These are phyloP conservation scores for Lactarius trivialis DNA, from an alignment of 768 basidiomycete genomes.

Conservation along the genomic window DNA sequence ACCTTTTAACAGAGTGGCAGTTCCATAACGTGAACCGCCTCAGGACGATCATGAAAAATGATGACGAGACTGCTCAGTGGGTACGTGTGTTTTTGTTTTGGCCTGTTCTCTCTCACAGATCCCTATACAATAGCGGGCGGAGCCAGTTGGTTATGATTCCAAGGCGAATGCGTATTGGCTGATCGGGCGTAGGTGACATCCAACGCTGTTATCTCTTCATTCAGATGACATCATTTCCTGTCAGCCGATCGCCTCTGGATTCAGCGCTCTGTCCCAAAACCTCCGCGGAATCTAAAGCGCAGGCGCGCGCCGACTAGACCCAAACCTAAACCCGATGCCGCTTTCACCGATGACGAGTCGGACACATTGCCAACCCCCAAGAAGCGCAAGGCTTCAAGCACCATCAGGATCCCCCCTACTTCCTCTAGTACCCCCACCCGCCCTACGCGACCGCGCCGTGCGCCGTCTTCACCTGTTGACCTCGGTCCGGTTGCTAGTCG, in stretches of 20 bases:
- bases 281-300: constrained; percentile 36
- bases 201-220: background rate
- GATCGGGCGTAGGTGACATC: constrained; percentile 57
- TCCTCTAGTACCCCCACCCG: constrained; percentile 8
- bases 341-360: constrained; percentile 25
- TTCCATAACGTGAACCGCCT: constrained; percentile 72
- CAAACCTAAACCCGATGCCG: constrained; percentile 14
- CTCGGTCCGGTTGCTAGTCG: constrained; percentile 31
- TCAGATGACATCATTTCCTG: background rate
- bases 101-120: background rate
- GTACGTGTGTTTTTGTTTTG: constrained; percentile 36
- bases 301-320: constrained; percentile 33
- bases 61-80: constrained; percentile 75
- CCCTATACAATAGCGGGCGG: constrained; percentile 52
- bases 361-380: constrained; percentile 22
- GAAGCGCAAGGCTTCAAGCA: constrained; percentile 24
- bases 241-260: constrained; percentile 81
- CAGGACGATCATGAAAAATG: constrained; percentile 66
- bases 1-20: constrained; percentile 77
- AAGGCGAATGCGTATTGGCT: constrained; percentile 80
- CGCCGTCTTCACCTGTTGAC: constrained; percentile 3
- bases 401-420: constrained; percentile 3
- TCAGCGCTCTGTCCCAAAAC: constrained; percentile 59
- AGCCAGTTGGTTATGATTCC: constrained; percentile 79
- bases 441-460: constrained; percentile 8